These are phyloP conservation scores for Bisporella sp. DNA, from an alignment of 2,329 filamentous ascomycete species.

Conservation along the genomic window DNA sequence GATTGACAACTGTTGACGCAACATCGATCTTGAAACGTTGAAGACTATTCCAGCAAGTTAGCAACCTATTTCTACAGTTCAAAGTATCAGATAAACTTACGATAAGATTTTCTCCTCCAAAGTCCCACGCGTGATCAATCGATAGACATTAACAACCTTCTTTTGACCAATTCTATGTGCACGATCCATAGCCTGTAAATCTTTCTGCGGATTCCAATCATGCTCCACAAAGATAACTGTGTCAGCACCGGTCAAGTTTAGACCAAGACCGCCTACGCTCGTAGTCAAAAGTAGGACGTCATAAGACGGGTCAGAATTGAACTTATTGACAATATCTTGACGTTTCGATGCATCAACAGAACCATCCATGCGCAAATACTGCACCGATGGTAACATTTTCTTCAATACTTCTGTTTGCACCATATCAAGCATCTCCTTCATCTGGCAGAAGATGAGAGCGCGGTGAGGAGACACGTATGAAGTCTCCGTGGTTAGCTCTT, in stretches of 20 bases:
- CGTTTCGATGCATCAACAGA: conserved; percentile 87
- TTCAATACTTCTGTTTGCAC: conserved; percentile 91
- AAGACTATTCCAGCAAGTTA: conserved; percentile 47
- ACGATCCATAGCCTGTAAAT: conserved; percentile 97
- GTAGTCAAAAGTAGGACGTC: conserved; percentile 92
- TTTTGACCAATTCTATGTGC: conserved; percentile 98
- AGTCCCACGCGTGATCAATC: conserved; percentile 89
- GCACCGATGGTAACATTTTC: conserved; percentile 84
- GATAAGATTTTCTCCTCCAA: conserved; percentile 96
- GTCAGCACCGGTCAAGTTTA: conserved; percentile 94
- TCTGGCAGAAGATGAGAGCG: conserved; percentile 95
- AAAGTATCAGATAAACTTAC: conserved; percentile 36
- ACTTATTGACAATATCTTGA: conserved; percentile 97
- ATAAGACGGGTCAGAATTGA: conserved; percentile 96
- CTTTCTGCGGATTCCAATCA: conserved; percentile 99
- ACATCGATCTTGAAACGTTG: conserved; percentile 99
- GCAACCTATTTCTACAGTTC: not conserved
- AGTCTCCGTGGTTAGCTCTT: conserved; percentile 49
- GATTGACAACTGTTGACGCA: conserved; percentile 95
- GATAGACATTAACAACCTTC: conserved; percentile 99
- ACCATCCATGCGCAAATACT: conserved; percentile 90
- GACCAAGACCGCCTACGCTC: conserved; percentile 85
- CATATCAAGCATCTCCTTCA: conserved; percentile 99
- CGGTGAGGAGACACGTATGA: conserved; percentile 93
- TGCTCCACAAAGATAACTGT: conserved; percentile 99